Evolutionary conservation across 2,329 filamentous ascomycete species (phyloP).

Genomic region (Cladophialophora immunda): DNA sequence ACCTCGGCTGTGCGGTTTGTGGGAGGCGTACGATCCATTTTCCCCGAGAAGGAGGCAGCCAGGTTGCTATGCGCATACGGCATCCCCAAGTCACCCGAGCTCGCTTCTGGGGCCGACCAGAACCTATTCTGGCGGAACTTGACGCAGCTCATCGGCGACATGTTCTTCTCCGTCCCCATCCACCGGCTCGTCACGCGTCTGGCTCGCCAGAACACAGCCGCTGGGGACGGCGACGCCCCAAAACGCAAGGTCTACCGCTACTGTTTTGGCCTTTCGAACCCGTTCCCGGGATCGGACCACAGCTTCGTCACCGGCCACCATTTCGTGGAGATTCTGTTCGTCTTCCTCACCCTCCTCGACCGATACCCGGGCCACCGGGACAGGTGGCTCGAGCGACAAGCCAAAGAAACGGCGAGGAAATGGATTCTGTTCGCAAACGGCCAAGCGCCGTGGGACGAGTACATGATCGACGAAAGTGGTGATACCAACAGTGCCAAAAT

Average conservation of each 20-base stretch:
- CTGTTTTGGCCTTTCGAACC: conserved; percentile 44
- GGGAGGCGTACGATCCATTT: conserved; percentile 41
- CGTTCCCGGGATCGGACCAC: conserved; percentile 45
- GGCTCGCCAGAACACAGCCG: conserved; percentile 27
- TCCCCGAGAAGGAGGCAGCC: conserved; percentile 4
- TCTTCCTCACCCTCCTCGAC: conserved; percentile 39
- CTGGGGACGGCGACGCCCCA: background rate
- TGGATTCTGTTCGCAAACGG: conserved; percentile 38
- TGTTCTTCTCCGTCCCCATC: conserved; percentile 35
- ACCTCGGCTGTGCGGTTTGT: conserved; percentile 52
- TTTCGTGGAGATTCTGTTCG: conserved; percentile 38
- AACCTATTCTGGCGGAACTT: conserved; percentile 36
- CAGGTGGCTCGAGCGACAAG: conserved; percentile 36
- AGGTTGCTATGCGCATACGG: conserved; percentile 23
- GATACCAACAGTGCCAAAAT: conserved; percentile 8
- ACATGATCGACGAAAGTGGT: conserved; percentile 11
- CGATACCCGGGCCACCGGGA: conserved; percentile 38
- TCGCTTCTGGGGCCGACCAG: conserved; percentile 27
- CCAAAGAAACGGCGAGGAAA: conserved; percentile 35
- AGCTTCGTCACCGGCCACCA: conserved; percentile 39
- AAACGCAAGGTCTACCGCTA: conserved; percentile 37
- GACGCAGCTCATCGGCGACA: conserved; percentile 38
- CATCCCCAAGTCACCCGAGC: conserved; percentile 27
- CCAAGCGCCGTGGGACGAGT: conserved; percentile 28
- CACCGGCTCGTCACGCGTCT: conserved; percentile 31